A percentile compares a stretch with the other conserved stretches of the same genome.
phyloP scores from a whole-genome alignment of 768 basidiomycete species.

The Pleurotus salmoneostramineus region DNA sequence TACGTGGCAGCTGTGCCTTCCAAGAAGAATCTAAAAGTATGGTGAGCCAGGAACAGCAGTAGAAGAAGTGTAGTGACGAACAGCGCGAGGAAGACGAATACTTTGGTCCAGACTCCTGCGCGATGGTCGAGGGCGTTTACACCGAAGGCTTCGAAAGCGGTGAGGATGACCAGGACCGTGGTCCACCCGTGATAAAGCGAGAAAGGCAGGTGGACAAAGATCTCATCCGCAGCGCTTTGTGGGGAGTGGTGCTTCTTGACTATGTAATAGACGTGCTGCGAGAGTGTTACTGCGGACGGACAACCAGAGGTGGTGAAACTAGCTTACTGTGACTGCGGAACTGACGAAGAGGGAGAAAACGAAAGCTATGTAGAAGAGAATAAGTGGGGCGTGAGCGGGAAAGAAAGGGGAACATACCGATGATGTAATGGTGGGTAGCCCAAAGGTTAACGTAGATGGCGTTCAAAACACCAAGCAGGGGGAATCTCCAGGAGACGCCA shows the following conservation, averaged over 20 bases:
- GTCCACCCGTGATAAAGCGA: conserved; percentile 95
- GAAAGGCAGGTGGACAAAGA: conserved; percentile 95
- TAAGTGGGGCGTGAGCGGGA: conserved; percentile 4
- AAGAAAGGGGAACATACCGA: conserved; percentile 35
- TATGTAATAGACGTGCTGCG: conserved; percentile 87
- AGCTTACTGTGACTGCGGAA: conserved; percentile 52
- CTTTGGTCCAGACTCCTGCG: conserved; percentile 88
- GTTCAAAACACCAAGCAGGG: conserved; percentile 83
- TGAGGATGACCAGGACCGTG: conserved; percentile 76
- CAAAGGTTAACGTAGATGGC: conserved; percentile 87
- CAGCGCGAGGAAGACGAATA: conserved; percentile 92
- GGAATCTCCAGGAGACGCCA: conserved; percentile 89
- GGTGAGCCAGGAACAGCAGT: conserved; percentile 2
- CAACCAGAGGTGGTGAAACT: background rate
- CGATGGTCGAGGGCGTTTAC: conserved; percentile 58
- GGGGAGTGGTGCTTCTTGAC: conserved; percentile 84
- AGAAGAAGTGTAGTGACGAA: conserved; percentile 31
- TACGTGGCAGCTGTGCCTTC: conserved; percentile 92
- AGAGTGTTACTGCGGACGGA: background rate
- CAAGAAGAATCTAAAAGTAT: conserved; percentile 70
- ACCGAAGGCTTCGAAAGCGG: conserved; percentile 88
- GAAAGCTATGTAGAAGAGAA: conserved; percentile 54
- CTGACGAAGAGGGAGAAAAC: conserved; percentile 86
- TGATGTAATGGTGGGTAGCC: conserved; percentile 70
- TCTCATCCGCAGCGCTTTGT: conserved; percentile 65